Evolutionary conservation across 78 protist species (phyloP).

Genomic region (Emiliania huxleyi): DNA sequence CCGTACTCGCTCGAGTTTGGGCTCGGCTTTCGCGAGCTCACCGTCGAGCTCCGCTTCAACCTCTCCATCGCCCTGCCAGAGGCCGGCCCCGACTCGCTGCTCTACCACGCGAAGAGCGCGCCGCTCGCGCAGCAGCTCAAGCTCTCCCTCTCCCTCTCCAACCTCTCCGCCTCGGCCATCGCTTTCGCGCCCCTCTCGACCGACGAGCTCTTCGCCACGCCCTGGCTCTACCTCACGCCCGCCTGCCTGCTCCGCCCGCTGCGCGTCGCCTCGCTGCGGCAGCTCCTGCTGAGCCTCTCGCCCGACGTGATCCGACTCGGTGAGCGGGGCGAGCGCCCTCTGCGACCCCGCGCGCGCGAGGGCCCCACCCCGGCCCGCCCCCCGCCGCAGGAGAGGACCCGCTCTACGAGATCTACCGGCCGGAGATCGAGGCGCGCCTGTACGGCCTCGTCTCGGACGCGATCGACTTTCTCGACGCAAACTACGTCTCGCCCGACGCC

Average conservation of each 20-base stretch:
- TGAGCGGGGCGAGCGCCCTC: too few species aligned
- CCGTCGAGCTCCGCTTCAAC: not conserved
- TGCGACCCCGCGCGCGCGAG: too few species aligned
- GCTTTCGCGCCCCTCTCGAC: not conserved
- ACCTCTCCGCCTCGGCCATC: not conserved
- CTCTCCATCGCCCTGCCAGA: not conserved
- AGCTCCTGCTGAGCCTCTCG: not conserved
- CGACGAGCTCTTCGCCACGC: not conserved
- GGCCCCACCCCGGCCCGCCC: too few species aligned
- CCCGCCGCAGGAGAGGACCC: not conserved
- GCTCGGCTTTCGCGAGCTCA: not conserved
- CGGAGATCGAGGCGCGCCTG: not conserved
- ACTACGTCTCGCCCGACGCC: not conserved
- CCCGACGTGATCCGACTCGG: not conserved
- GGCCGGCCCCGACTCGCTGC: not conserved
- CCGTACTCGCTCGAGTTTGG: not conserved
- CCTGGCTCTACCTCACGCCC: not conserved
- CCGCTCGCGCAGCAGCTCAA: not conserved
- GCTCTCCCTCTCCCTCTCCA: not conserved
- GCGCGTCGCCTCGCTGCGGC: not conserved
- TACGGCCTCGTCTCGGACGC: not conserved
- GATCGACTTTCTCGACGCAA: not conserved
- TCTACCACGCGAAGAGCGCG: not conserved
- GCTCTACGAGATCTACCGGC: not conserved
- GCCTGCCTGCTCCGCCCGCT: not conserved